These are phyloP conservation scores for Aureobasidium melanogenum DNA, from an alignment of 2,329 filamentous ascomycete species.

Conservation along the genomic window DNA sequence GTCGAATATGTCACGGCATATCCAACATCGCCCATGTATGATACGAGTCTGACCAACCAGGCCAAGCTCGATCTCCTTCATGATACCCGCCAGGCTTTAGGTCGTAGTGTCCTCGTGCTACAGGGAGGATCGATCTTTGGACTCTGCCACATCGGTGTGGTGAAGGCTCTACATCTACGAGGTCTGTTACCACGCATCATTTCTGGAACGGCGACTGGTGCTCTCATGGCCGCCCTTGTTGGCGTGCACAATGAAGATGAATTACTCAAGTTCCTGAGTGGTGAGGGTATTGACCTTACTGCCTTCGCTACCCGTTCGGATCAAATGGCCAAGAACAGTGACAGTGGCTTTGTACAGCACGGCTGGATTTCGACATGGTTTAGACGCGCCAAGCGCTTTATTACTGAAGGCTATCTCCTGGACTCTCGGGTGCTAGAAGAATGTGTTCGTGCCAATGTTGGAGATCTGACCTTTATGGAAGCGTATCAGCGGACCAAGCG, in stretches of 20 bases:
- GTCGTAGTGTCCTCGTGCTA: slow-evolving; percentile 72
- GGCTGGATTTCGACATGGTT: slow-evolving; percentile 48
- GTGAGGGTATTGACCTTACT: slow-evolving; percentile 71
- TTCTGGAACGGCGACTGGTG: slow-evolving; percentile 82
- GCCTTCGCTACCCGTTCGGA: slow-evolving; percentile 54
- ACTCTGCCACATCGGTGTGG: slow-evolving; percentile 80
- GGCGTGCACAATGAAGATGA: slow-evolving; percentile 83
- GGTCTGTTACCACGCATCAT: slow-evolving; percentile 83
- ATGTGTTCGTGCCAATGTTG: slow-evolving; percentile 75
- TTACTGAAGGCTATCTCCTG: slow-evolving; percentile 70
- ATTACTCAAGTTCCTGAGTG: slow-evolving; percentile 64
- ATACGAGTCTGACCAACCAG: slow-evolving; percentile 53
- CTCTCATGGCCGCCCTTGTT: slow-evolving; percentile 79
- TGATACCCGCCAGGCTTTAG: slow-evolving; percentile 81
- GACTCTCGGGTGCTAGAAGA: slow-evolving; percentile 75
- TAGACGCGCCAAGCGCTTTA: slow-evolving; percentile 60
- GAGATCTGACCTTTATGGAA: slow-evolving; percentile 86
- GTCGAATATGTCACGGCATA: slow-evolving; percentile 66
- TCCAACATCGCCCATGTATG: slow-evolving; percentile 39
- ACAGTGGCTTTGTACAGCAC: slow-evolving; percentile 20
- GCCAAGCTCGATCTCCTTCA: slow-evolving; percentile 79
- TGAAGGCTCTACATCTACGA: slow-evolving; percentile 74
- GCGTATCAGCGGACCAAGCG: slow-evolving; percentile 78
- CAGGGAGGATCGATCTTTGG: slow-evolving; percentile 91
- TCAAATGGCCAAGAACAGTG: slow-evolving; percentile 17